Percentiles rank a stretch among this genome's conserved stretches.
Evolutionary conservation across 768 basidiomycete genomes (phyloP).

Genomic region (Tylopilus cervinicoccineus): DNA sequence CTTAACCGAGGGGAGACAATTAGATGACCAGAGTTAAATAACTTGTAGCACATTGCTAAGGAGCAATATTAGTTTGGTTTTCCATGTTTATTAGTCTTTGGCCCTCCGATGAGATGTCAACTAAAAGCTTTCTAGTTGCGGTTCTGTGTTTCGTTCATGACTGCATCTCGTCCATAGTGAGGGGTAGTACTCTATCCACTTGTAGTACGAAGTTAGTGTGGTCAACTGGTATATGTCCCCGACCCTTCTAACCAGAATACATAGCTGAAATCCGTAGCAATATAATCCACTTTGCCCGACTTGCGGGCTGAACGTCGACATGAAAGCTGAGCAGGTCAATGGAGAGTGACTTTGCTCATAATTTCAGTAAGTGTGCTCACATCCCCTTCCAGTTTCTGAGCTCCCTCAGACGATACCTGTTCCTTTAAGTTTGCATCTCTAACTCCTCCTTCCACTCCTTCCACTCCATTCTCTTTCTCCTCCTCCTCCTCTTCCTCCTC

Average conservation of each 20-base stretch:
- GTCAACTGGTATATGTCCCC: conserved; percentile 23
- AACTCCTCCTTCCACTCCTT: conserved; percentile 26
- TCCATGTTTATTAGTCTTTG: not conserved
- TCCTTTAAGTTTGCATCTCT: conserved; percentile 19
- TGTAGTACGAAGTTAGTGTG: conserved; percentile 12
- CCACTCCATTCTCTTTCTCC: conserved; percentile 1
- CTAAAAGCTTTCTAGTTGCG: not conserved
- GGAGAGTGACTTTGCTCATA: conserved; percentile 59
- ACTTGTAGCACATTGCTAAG: not conserved
- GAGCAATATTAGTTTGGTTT: not conserved
- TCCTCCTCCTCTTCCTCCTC: conserved; percentile 36
- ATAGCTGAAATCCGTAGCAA: conserved; percentile 2
- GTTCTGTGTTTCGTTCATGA: not conserved
- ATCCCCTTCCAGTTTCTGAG: conserved; percentile 29
- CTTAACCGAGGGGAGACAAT: too few relatives aligned
- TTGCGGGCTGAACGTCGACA: not conserved
- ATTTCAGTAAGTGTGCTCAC: conserved; percentile 63
- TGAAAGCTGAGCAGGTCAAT: conserved; percentile 19
- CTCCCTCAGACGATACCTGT: conserved; percentile 22
- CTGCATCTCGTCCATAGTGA: not conserved
- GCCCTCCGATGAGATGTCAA: not conserved
- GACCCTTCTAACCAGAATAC: not conserved
- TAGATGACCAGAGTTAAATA: not conserved
- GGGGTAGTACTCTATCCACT: conserved; percentile 5
- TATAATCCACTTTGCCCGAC: not conserved